A percentile compares a stretch with the other conserved stretches of the same genome.
These are phyloP conservation scores for Pinus tabuliformis DNA, from an alignment of 75 land plant genomes.

Conservation along the genomic window DNA sequence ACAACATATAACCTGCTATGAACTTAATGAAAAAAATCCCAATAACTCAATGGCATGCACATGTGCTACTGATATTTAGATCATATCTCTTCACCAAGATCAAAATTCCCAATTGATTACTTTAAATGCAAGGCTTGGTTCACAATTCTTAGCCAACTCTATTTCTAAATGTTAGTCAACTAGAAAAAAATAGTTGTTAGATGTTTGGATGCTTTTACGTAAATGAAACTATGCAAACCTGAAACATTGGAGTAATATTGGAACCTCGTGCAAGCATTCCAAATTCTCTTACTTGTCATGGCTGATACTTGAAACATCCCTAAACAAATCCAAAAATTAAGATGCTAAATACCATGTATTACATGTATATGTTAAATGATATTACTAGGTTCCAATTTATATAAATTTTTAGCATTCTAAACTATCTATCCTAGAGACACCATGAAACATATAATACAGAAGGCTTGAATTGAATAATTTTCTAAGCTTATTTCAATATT, in stretches of 20 bases:
- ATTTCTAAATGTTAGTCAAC: not conserved
- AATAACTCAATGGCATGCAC: not conserved
- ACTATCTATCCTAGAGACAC: too few relatives aligned
- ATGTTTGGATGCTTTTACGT: not conserved
- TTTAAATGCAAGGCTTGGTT: not conserved
- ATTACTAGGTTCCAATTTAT: too few relatives aligned
- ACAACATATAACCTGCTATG: not conserved
- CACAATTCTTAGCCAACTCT: not conserved
- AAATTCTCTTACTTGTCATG: slow-evolving; percentile 76
- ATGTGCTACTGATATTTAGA: not conserved
- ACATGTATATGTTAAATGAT: too few relatives aligned
- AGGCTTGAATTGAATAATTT: too few relatives aligned
- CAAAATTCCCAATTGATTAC: not conserved
- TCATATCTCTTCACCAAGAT: not conserved
- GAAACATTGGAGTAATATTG: slow-evolving; percentile 92
- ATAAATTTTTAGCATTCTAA: too few relatives aligned
- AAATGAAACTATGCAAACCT: slow-evolving; percentile 29
- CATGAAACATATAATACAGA: too few relatives aligned
- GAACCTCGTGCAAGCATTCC: slow-evolving; percentile 91
- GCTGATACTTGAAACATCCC: slow-evolving; percentile 83
- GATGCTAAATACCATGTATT: too few relatives aligned
- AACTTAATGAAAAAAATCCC: not conserved
- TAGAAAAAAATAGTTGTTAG: not conserved
- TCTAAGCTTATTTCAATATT: too few relatives aligned
- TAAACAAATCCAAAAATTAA: slow-evolving; percentile 1